phyloP scores from a whole-genome alignment of 2,329 filamentous ascomycete species.

The Neofusicoccum sp. region DNA sequence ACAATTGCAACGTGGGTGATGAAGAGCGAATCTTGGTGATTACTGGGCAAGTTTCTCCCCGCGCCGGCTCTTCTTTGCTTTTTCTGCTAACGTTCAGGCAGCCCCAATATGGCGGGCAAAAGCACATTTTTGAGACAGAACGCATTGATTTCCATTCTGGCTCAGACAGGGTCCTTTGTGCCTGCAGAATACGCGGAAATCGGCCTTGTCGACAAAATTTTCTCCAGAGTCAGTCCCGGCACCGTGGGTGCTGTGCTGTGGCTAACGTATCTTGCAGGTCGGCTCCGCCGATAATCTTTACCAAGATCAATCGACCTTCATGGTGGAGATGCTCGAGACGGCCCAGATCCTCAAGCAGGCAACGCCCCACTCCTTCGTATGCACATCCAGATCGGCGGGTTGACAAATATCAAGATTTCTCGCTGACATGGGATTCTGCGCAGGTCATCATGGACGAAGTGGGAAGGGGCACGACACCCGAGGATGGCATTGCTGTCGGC shows the following conservation, averaged over 20 bases:
- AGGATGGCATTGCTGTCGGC: slow-evolving; percentile 85
- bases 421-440: neutral
- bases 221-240: slow-evolving; percentile 61
- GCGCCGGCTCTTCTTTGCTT: neutral
- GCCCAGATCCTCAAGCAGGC: slow-evolving; percentile 84
- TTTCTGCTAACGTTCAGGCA: slow-evolving; percentile 10
- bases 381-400: neutral
- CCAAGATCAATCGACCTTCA: slow-evolving; percentile 93
- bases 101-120: slow-evolving; percentile 97
- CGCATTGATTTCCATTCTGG: slow-evolving; percentile 88
- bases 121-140: slow-evolving; percentile 95
- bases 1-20: slow-evolving; percentile 82
- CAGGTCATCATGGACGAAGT: slow-evolving; percentile 91
- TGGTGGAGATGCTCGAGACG: slow-evolving; percentile 99
- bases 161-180: slow-evolving; percentile 89
- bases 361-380: slow-evolving; percentile 77
- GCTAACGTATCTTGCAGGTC: slow-evolving; percentile 42
- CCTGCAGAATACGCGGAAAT: slow-evolving; percentile 83
- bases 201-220: slow-evolving; percentile 92
- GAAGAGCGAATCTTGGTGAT: slow-evolving; percentile 68
- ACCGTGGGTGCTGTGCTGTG: neutral
- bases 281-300: slow-evolving; percentile 96
- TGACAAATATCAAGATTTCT: neutral
- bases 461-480: slow-evolving; percentile 87
- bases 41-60: slow-evolving; percentile 48